phyloP scores from a whole-genome alignment of 2,329 filamentous ascomycete genomes.

The Leptographium procerum region DNA sequence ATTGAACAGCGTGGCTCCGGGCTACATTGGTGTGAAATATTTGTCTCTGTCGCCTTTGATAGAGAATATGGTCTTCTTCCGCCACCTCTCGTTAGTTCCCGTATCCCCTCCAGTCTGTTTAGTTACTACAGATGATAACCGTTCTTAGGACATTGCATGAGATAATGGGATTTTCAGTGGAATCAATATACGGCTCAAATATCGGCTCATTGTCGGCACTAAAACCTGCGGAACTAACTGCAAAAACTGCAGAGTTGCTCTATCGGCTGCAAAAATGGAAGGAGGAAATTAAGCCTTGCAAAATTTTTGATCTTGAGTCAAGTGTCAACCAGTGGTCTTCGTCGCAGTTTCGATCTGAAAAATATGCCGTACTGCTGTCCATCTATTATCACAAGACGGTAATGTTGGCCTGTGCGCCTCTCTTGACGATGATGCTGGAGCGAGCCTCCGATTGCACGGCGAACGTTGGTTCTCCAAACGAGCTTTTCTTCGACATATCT shows the following conservation, averaged over 20 bases:
- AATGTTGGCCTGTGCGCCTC: conserved; percentile 7
- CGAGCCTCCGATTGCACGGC: neutral
- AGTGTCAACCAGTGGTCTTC: conserved; percentile 1
- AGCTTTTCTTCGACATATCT: conserved; percentile 7
- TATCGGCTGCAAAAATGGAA: conserved; percentile 9
- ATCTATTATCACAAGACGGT: conserved; percentile 12
- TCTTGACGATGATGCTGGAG: conserved; percentile 8
- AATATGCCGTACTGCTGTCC: conserved; percentile 8
- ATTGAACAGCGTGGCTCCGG: neutral
- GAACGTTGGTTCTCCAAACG: neutral
- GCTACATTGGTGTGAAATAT: neutral
- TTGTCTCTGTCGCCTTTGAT: neutral
- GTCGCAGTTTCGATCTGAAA: conserved; percentile 5
- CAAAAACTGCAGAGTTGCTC: conserved; percentile 8
- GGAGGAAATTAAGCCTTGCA: conserved; percentile 3
- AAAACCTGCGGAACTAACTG: neutral
- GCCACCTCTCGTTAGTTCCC: conserved; percentile 3
- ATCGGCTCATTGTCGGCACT: conserved; percentile 4
- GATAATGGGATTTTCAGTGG: conserved; percentile 6
- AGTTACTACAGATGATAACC: too few relatives aligned
- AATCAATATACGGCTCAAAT: conserved; percentile 10
- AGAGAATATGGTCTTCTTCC: conserved; percentile 5
- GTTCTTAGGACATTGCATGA: conserved; percentile 6
- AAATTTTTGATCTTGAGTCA: neutral
- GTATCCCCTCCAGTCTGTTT: too few relatives aligned